Evolutionary conservation across 768 basidiomycete genomes (phyloP), one percentile per base, ranked within the genome.

Genomic region (Leccinum truebloodii): DNA sequence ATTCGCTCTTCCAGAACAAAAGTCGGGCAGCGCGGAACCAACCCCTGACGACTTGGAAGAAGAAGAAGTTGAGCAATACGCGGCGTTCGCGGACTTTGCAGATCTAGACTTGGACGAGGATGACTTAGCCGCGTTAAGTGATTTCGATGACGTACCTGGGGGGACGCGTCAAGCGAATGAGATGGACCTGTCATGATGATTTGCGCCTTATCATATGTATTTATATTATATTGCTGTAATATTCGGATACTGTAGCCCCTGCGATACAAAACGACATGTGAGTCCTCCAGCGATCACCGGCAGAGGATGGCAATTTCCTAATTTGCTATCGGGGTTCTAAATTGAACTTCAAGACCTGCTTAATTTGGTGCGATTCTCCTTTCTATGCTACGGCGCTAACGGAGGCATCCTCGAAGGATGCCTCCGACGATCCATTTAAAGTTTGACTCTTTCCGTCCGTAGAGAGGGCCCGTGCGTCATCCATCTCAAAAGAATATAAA

Each of bases 1-100:
- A 57, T 66, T 34, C 2, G 9, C 44, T 8, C 22, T 20, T 39
- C 10, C 14, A 63, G 71, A 49, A 10, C 54, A 28, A 39, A 48
- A 20, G 7, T 48, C 54, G 22, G 52, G 51, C 32, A 55, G 46
- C 59, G 10, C 64, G 12, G 63, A 74, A 52, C 72, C 71, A 26
- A 75, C 71, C 0, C 82, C 82, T 0, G 78, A 76, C 1, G 85
- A 86, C 44, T 67, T 81, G 9, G 81, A 84, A 8, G 81, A 85
- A 54, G 85, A 82, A 61, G 86, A 87, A 62, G 87, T 16, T 37
- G 37, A 37, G 37, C 37, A 37, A 37, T 37, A 16, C 37, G 44
- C 77, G 2, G 75, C 77, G 0, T 34, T 80, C 1, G 79, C 75
- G 2, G 82, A 82, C 20, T 81, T 84, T 60, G 81, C 80, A 22